Percentiles rank a stretch among this genome's conserved stretches.
These are phyloP conservation scores for Aspergillus udagawae DNA, from an alignment of 2,329 filamentous ascomycete species.

Conservation along the genomic window DNA sequence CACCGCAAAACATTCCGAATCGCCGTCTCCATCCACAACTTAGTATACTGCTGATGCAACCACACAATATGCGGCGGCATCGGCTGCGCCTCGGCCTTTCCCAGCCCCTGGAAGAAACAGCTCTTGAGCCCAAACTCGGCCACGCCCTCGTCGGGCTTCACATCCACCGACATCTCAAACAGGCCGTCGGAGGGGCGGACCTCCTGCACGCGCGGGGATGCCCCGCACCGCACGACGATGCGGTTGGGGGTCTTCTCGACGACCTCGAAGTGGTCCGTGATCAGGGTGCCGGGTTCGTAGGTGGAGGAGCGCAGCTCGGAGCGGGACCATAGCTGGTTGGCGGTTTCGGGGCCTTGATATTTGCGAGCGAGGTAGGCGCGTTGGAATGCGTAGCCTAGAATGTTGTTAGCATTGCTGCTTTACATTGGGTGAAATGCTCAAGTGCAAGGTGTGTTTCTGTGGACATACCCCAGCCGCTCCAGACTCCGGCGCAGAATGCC, in stretches of 20 bases:
- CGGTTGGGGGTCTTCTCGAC: constrained; percentile 58
- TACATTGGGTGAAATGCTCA: neutral
- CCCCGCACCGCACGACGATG: constrained; percentile 64
- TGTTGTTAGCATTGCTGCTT: neutral
- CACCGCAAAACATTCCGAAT: constrained; percentile 25
- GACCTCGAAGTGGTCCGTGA: constrained; percentile 71
- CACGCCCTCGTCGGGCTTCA: constrained; percentile 57
- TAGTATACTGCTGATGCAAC: constrained; percentile 54
- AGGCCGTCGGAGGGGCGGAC: constrained; percentile 61
- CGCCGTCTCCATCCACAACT: constrained; percentile 54
- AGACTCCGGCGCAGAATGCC: constrained; percentile 65
- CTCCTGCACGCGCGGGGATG: constrained; percentile 55
- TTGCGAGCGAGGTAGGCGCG: constrained; percentile 57
- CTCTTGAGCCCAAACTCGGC: constrained; percentile 65
- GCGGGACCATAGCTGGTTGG: constrained; percentile 58
- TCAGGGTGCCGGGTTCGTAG: constrained; percentile 60
- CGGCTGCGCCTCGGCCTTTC: constrained; percentile 39
- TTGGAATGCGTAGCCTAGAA: constrained; percentile 48
- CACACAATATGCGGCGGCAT: constrained; percentile 48
- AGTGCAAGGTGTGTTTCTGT: neutral
- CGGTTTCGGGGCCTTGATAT: constrained; percentile 54
- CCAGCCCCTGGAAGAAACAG: constrained; percentile 55
- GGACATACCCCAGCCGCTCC: constrained; percentile 60
- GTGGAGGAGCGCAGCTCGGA: constrained; percentile 51
- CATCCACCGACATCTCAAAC: constrained; percentile 59